Evolutionary conservation across 202 grass and related monocot genomes (phyloP).

Genomic region (Saccharum hybrid): DNA sequence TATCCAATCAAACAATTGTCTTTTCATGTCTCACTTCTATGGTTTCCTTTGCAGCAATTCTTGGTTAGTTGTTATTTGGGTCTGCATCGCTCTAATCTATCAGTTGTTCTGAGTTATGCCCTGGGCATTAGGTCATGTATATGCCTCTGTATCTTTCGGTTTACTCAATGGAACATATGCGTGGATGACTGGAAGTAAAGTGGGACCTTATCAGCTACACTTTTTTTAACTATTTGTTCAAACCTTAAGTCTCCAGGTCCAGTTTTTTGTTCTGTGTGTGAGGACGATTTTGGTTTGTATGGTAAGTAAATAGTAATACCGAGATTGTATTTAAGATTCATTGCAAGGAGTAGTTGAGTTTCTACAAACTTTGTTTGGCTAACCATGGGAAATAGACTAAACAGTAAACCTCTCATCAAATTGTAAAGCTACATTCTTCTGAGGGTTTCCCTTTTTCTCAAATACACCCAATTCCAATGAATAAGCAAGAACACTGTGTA

Average conservation of each 20-base stretch:
- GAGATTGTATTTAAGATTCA: slow-evolving; percentile 29
- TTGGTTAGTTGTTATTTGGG: slow-evolving; percentile 20
- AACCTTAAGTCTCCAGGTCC: background rate
- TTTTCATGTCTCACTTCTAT: slow-evolving; percentile 2
- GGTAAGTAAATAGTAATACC: background rate
- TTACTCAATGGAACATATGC: slow-evolving; percentile 1
- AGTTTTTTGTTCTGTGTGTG: slow-evolving; percentile 27
- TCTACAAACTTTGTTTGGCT: slow-evolving; percentile 18
- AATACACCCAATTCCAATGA: background rate
- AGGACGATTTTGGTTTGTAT: slow-evolving; percentile 21
- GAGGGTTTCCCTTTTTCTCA: background rate
- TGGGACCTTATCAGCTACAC: slow-evolving; percentile 23
- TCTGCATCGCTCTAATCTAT: slow-evolving; percentile 13
- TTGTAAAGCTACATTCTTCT: slow-evolving; percentile 1
- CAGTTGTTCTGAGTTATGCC: slow-evolving; percentile 8
- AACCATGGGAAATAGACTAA: background rate
- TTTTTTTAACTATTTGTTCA: slow-evolving; percentile 3
- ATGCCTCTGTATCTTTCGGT: slow-evolving; percentile 32
- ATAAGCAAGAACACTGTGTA: background rate
- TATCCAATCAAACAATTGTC: background rate
- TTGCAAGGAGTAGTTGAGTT: background rate
- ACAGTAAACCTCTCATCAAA: background rate
- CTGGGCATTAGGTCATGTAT: slow-evolving; percentile 12
- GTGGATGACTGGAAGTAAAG: slow-evolving; percentile 21
- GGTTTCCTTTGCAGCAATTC: slow-evolving; percentile 14